These are phyloP conservation scores for Eruca vesicaria DNA, from an alignment of 441 rosid species.

Conservation along the genomic window DNA sequence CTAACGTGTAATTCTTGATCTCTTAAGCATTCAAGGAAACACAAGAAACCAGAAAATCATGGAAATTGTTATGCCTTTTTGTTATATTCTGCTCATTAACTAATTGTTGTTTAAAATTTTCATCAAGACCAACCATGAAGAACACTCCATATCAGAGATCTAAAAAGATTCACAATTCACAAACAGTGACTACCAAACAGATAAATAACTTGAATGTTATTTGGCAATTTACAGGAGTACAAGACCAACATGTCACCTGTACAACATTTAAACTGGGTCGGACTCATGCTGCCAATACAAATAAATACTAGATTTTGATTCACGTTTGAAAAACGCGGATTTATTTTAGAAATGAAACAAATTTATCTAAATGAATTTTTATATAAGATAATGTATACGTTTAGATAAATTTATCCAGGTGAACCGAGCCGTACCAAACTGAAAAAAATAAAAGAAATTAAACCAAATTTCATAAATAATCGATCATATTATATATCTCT, in stretches of 20 bases:
- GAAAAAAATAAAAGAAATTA: too few relatives aligned
- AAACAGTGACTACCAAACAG: neutral
- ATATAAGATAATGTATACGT: neutral
- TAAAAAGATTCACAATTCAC: neutral
- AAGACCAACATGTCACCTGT: neutral
- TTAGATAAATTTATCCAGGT: neutral
- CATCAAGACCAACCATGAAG: too few relatives aligned
- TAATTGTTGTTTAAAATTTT: too few relatives aligned
- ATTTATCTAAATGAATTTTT: too few relatives aligned
- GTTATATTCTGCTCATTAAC: too few relatives aligned
- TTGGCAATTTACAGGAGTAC: neutral
- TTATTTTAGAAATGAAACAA: too few relatives aligned
- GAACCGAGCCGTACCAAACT: neutral
- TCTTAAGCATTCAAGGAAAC: too few relatives aligned
- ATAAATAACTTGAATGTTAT: neutral
- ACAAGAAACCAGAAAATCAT: too few relatives aligned
- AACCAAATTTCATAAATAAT: neutral
- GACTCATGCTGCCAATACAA: neutral
- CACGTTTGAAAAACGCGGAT: too few relatives aligned
- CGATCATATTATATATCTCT: neutral
- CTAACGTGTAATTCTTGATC: too few relatives aligned
- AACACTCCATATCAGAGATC: neutral
- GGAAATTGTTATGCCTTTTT: too few relatives aligned
- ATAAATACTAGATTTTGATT: too few relatives aligned
- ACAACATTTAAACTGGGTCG: neutral